Evolutionary conservation across 2,329 filamentous ascomycete species (phyloP).

Genomic region (Fusarium brevicatenulatum): DNA sequence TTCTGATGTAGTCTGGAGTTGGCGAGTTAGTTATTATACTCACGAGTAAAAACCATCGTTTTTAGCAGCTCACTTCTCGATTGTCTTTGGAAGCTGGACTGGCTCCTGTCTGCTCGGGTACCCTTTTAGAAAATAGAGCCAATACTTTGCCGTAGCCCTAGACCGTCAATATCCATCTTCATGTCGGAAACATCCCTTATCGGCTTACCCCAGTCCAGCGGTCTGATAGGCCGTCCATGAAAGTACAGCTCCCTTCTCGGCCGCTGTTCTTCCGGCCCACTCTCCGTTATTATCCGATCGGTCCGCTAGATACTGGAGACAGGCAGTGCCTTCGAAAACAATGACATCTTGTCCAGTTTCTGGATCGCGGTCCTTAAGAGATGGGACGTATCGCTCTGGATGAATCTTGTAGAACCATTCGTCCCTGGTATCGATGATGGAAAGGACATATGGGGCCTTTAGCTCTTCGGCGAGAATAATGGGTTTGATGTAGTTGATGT

Average conservation of each 20-base stretch:
- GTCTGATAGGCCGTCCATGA: neutral
- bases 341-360: neutral
- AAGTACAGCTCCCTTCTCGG: neutral
- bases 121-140: neutral
- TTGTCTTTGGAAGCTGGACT: neutral
- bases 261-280: neutral
- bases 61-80: neutral
- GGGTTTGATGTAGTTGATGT: neutral
- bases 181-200: accelerated
- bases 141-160: neutral
- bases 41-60: neutral
- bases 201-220: neutral
- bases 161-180: neutral
- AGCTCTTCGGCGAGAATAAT: neutral
- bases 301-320: neutral
- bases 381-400: neutral
- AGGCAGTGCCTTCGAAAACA: neutral
- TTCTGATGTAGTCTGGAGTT: neutral
- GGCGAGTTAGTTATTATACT: neutral
- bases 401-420: neutral
- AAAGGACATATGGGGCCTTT: neutral
- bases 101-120: neutral
- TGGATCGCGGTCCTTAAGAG: neutral
- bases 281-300: neutral
- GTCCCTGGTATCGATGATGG: neutral